phyloP scores from a whole-genome alignment of 768 basidiomycete species.

The Tulasnella sp. region DNA sequence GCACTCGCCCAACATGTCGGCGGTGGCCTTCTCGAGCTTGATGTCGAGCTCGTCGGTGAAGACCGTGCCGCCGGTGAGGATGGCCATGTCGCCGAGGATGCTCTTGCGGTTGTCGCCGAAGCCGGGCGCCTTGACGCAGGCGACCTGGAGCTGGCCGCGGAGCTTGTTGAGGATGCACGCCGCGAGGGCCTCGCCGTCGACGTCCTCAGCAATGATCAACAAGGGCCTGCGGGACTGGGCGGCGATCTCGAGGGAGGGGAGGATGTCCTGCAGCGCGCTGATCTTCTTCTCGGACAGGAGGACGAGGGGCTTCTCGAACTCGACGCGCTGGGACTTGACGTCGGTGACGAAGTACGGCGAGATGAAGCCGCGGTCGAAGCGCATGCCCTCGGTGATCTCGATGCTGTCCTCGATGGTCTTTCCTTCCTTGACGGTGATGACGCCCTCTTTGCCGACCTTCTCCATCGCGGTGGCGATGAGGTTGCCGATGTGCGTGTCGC shows the following conservation, averaged over 20 bases:
- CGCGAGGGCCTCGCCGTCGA: slow-evolving; percentile 97
- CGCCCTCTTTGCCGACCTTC: slow-evolving; percentile 99
- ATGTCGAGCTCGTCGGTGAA: slow-evolving; percentile 97
- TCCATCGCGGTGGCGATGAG: slow-evolving; percentile 99
- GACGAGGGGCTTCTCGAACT: slow-evolving; percentile 95
- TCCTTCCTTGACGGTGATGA: slow-evolving; percentile 99
- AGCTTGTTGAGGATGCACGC: slow-evolving; percentile 99
- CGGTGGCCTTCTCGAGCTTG: slow-evolving; percentile 89
- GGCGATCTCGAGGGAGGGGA: slow-evolving; percentile 79
- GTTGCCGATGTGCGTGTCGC: slow-evolving; percentile 86
- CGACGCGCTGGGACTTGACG: slow-evolving; percentile 93
- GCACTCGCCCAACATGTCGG: slow-evolving; percentile 87
- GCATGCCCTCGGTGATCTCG: slow-evolving; percentile 99
- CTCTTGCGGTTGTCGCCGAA: slow-evolving; percentile 99
- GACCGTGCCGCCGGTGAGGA: slow-evolving; percentile 96
- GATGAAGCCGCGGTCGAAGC: slow-evolving; percentile 98
- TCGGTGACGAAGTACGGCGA: slow-evolving; percentile 99
- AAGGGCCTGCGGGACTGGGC: slow-evolving; percentile 79
- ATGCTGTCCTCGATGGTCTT: slow-evolving; percentile 98
- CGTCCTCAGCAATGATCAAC: slow-evolving; percentile 95
- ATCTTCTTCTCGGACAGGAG: slow-evolving; percentile 99
- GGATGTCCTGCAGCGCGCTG: slow-evolving; percentile 89
- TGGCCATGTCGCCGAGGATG: slow-evolving; percentile 94
- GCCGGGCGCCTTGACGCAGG: slow-evolving; percentile 94
- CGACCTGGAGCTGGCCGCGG: slow-evolving; percentile 93